These are phyloP conservation scores for Amanita phalloides DNA, from an alignment of 768 basidiomycete genomes.

Conservation along the genomic window DNA sequence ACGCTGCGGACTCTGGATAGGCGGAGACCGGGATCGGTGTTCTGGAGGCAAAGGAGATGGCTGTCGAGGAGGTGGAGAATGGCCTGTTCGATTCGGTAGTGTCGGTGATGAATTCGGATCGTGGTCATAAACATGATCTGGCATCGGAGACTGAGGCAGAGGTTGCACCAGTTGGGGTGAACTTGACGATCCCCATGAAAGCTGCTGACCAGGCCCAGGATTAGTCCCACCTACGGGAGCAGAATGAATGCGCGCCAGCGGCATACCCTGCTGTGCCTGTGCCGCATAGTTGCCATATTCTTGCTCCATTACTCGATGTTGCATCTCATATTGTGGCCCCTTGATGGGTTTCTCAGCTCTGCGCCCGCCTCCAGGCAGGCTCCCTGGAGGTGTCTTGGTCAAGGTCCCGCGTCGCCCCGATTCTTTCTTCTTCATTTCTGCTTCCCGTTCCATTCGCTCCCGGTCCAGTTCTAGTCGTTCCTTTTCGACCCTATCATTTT, in stretches of 20 bases:
- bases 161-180: slow-evolving; percentile 15
- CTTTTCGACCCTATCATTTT: slow-evolving; percentile 32
- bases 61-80: slow-evolving; percentile 23
- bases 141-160: slow-evolving; percentile 17
- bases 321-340: slow-evolving; percentile 89
- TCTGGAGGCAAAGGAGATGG: slow-evolving; percentile 16
- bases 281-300: slow-evolving; percentile 52
- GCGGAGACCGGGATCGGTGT: slow-evolving; percentile 46
- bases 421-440: slow-evolving; percentile 47
- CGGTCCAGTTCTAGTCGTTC: slow-evolving; percentile 29
- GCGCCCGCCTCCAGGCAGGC: slow-evolving; percentile 38
- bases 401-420: slow-evolving; percentile 46
- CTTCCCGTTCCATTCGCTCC: slow-evolving; percentile 33
- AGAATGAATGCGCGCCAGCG: slow-evolving; percentile 16
- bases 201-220: slow-evolving; percentile 16
- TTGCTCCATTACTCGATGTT: slow-evolving; percentile 87
- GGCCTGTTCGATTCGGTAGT: slow-evolving; percentile 27
- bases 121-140: slow-evolving; percentile 27
- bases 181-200: slow-evolving; percentile 18
- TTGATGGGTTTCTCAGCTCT: slow-evolving; percentile 81
- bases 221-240: slow-evolving; percentile 14
- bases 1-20: slow-evolving; percentile 22
- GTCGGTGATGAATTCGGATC: slow-evolving; percentile 24
- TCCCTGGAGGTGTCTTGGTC: slow-evolving; percentile 49
- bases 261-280: slow-evolving; percentile 20